Base-by-base conservation (phyloP, 2,329 filamentous ascomycete species). In the Aureobasidium sp. region DNA sequence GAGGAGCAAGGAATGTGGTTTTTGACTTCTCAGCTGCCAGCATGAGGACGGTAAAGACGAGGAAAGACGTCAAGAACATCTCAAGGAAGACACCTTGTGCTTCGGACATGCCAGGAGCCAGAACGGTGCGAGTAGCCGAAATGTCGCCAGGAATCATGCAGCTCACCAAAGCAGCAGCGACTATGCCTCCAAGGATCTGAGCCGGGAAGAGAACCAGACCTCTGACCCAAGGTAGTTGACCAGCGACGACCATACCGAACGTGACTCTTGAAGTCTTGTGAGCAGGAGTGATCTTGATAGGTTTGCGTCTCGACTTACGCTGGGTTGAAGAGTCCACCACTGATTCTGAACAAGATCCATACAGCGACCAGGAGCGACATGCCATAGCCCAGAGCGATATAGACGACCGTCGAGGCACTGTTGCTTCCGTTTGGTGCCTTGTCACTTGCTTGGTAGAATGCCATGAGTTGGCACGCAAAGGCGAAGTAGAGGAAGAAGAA, bases 401-500 rank as follows among this genome's bases (percentile, higher is more conserved):
- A 72, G 17, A 70, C 63, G 35, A 71, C 65, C 0, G 68, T 70
- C 37, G 67, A 58, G 11, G 66, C 62, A 40, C 64, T 66, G 31
- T 64, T 64, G 19, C 50, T 60, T 14, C 64, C 64, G n/a, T 65
- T 66, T 0, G 66, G 63, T 8, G 61, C 67, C 15, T 49, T 59
- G 0, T 65, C 62, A 15, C 63, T 63, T 5, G 67, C 64, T 27
- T 68, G 67, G 0, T 68, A 64, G 12, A 68, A 66, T 3, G 70
- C 59, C 62, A 70, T 68, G 9, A 62, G 54, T 27, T 69, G 68
- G 42, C 49, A 47, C 1, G 68, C 62, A 58, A 72, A 71, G 17
- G 70, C 71, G 44, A 72, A 69, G 66, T 69, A 73, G 29, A 73
- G 68, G 65, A 72, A 73, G 66, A 72, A 67, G 31, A 69, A 71